Evolutionary conservation across 78 protist genomes (phyloP).

Genomic region (Protostelium mycophagum): DNA sequence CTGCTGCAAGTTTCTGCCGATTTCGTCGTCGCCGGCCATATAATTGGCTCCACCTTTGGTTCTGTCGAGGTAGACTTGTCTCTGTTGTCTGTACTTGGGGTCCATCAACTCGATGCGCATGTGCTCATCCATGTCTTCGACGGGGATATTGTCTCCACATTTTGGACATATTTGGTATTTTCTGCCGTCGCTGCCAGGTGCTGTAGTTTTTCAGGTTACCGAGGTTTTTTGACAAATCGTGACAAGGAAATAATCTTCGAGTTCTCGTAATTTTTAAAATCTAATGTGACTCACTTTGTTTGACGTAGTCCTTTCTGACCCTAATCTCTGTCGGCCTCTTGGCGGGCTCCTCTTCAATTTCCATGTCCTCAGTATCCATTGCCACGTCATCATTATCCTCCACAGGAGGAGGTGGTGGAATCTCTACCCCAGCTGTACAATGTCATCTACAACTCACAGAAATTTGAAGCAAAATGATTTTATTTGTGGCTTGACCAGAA

Average conservation of each 20-base stretch:
- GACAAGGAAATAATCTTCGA: too few species aligned
- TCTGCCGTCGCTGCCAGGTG: not conserved
- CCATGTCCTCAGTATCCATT: slow-evolving; percentile 27
- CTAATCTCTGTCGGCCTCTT: not conserved
- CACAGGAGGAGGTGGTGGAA: not conserved
- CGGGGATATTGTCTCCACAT: slow-evolving; percentile 56
- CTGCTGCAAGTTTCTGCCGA: slow-evolving; percentile 35
- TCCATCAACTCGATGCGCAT: slow-evolving; percentile 73
- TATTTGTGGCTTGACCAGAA: too few species aligned
- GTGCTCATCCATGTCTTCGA: slow-evolving; percentile 78
- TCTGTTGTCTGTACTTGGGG: slow-evolving; percentile 24
- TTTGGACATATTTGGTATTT: slow-evolving; percentile 45
- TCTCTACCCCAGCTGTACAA: slow-evolving; percentile 13
- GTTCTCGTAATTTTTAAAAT: too few species aligned
- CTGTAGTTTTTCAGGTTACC: not conserved
- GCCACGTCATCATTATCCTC: slow-evolving; percentile 17
- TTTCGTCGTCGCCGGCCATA: slow-evolving; percentile 27
- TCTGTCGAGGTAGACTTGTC: not conserved
- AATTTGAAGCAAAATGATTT: too few species aligned
- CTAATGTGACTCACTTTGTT: not conserved
- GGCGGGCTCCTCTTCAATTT: not conserved
- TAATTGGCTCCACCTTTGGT: not conserved
- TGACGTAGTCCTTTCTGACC: not conserved
- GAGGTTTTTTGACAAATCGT: too few species aligned
- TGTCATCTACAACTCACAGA: too few species aligned